Percentiles rank a stretch among this genome's conserved stretches.
phyloP scores from a whole-genome alignment of 129 eudicot species.

The Sambucus nigra region DNA sequence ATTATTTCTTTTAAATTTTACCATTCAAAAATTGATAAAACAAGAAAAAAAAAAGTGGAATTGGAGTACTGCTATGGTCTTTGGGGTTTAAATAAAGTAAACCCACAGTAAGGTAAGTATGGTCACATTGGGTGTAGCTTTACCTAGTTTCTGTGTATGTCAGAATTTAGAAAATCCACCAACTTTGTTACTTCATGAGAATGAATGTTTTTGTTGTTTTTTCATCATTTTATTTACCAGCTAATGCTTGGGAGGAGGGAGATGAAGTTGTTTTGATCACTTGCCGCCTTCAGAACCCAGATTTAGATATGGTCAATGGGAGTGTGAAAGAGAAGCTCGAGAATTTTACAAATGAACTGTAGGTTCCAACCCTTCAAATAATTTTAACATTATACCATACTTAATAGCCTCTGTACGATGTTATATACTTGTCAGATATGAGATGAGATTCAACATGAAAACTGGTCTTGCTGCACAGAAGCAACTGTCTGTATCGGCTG shows the following conservation, averaged over 20 bases:
- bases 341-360: constrained; percentile 75
- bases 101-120: too few species aligned
- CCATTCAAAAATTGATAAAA: too few species aligned
- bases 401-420: neutral
- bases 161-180: too few species aligned
- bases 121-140: neutral
- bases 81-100: too few species aligned
- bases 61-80: too few species aligned
- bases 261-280: constrained; percentile 88
- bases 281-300: constrained; percentile 70
- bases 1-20: too few species aligned
- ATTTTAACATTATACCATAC: neutral
- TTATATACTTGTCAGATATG: constrained; percentile 42
- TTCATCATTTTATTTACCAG: constrained; percentile 18
- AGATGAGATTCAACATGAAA: constrained; percentile 96
- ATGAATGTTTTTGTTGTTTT: neutral
- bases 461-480: constrained; percentile 76
- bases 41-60: too few species aligned
- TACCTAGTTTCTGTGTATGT: too few species aligned
- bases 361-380: constrained; percentile 13
- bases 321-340: constrained; percentile 46
- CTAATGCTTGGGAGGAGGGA: constrained; percentile 99
- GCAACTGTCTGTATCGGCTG: constrained; percentile 73
- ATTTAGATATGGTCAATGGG: constrained; percentile 65
- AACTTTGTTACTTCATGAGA: neutral